phyloP scores from a whole-genome alignment of 352 stramenopile genomes.

The Globisporangium abappressorium region DNA sequence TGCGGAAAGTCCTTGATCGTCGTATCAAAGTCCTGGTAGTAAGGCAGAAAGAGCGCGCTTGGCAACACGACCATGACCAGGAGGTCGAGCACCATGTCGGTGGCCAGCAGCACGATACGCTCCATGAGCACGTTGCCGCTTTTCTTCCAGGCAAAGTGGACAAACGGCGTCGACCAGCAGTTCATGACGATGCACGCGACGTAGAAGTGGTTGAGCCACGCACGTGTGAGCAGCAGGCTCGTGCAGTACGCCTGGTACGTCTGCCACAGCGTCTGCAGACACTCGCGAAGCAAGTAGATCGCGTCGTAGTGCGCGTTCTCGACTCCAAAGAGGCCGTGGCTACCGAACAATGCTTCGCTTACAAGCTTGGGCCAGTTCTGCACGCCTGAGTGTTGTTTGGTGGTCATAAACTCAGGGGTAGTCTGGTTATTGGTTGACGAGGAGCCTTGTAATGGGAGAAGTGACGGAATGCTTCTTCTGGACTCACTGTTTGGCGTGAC shows the following conservation, averaged over 20 bases:
- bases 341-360: background rate
- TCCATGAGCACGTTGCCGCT: slow-evolving; percentile 5
- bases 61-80: slow-evolving; percentile 17
- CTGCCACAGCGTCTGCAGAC: slow-evolving; percentile 24
- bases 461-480: background rate
- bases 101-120: slow-evolving; percentile 12
- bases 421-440: background rate
- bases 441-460: background rate
- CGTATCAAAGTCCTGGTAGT: slow-evolving; percentile 14
- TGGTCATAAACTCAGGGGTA: background rate
- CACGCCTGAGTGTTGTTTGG: background rate
- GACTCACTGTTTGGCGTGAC: background rate
- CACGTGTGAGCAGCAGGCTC: slow-evolving; percentile 13
- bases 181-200: slow-evolving; percentile 21
- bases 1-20: slow-evolving; percentile 7
- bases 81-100: slow-evolving; percentile 21
- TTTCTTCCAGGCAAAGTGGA: slow-evolving; percentile 5
- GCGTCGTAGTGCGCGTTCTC: slow-evolving; percentile 22
- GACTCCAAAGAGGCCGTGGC: slow-evolving; percentile 19
- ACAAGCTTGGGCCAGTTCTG: background rate
- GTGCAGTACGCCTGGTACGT: slow-evolving; percentile 27
- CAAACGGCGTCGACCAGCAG: slow-evolving; percentile 22
- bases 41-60: slow-evolving; percentile 11
- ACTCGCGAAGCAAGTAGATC: slow-evolving; percentile 20
- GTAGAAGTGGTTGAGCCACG: slow-evolving; percentile 16